Evolutionary conservation across 2,329 filamentous ascomycete genomes (phyloP), one percentile per base, ranked within the genome.

Genomic region (Aureobasidium sp.): DNA sequence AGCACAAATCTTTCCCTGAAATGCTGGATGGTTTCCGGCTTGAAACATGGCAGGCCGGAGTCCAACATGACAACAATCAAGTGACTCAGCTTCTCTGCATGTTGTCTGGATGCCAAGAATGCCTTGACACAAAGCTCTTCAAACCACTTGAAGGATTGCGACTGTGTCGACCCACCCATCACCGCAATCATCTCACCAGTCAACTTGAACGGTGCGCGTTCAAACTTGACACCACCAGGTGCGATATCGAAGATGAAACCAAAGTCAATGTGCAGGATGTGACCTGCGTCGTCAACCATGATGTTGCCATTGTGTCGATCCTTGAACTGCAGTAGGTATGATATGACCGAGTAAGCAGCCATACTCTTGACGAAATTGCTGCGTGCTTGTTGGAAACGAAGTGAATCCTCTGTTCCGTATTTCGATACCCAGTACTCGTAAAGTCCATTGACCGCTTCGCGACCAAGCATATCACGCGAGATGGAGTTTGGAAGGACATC

Each of bases 231-330:
- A 64, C 95, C 94, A 52, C 94, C 94, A 0, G 94, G 94, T 1
- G 92, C 94, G 68, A 99, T 97, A 71, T 99, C 95, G 76, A 99
- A 99, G 78, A 93, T 97, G 82, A 99, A 99, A 11, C 94, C 94
- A 71, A 99, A 99, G 74, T 99, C 94, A 68, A 99, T 97, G 78
- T 99, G 94, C 60, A 99, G 84, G 70, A 99, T 96, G 76, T 99
- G 94, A 4, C 95, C 94, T 0, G 89, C 90, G 70, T 97, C 93
- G 73, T 99, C 93, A 66, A 99, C 87, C 95, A 99, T 99, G 79
- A 99, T 99, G 79, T 99, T 99, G 65, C 94, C 94, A 74, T 99
- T 99, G 78, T 99, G 94, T 3, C 94, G 87, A 73, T 99, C 94
- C 76, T 99, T 99, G 86, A 99, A 97, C 71, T 99, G 95, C 40